These are phyloP conservation scores for Xanthoconium separans DNA, from an alignment of 1,284 basidiomycete species.

Conservation along the genomic window DNA sequence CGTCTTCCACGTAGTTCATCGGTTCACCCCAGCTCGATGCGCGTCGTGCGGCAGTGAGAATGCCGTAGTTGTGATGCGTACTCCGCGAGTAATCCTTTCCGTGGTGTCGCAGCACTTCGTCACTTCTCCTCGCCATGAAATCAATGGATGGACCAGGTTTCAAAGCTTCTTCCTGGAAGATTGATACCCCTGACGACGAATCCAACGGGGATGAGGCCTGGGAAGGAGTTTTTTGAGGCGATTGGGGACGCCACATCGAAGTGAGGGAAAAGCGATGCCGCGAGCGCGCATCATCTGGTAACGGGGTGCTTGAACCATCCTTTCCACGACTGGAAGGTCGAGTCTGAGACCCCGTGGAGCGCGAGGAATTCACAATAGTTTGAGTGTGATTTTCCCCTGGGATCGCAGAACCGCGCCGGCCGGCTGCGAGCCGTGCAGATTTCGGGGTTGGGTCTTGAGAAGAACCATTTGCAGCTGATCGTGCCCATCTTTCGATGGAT, in stretches of 20 bases:
- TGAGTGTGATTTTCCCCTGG: conserved; percentile 15
- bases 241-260: conserved; percentile 25
- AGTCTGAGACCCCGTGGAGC: conserved; percentile 17
- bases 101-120: conserved; percentile 33
- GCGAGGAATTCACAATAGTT: conserved; percentile 14
- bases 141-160: conserved; percentile 22
- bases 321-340: conserved; percentile 28
- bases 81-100: conserved; percentile 19
- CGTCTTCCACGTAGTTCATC: conserved; percentile 47
- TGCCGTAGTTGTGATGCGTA: conserved; percentile 31
- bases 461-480: conserved; percentile 22
- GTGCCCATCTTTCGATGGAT: conserved; percentile 37
- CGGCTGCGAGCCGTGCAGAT: conserved; percentile 6
- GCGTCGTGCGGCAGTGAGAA: conserved; percentile 44
- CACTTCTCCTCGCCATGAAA: conserved; percentile 32
- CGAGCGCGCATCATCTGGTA: conserved; percentile 21
- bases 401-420: conserved; percentile 20
- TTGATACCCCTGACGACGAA: conserved; percentile 29
- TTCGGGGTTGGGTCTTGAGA: conserved; percentile 19
- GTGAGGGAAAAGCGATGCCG: conserved; percentile 32
- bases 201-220: conserved; percentile 31
- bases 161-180: conserved; percentile 20
- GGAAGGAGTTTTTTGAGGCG: conserved; percentile 22
- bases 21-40: conserved; percentile 64
- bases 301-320: conserved; percentile 18